A percentile compares a stretch with the other conserved stretches of the same genome.
Evolutionary conservation across 2,329 filamentous ascomycete species (phyloP).

Genomic region (Camillea tinctor): DNA sequence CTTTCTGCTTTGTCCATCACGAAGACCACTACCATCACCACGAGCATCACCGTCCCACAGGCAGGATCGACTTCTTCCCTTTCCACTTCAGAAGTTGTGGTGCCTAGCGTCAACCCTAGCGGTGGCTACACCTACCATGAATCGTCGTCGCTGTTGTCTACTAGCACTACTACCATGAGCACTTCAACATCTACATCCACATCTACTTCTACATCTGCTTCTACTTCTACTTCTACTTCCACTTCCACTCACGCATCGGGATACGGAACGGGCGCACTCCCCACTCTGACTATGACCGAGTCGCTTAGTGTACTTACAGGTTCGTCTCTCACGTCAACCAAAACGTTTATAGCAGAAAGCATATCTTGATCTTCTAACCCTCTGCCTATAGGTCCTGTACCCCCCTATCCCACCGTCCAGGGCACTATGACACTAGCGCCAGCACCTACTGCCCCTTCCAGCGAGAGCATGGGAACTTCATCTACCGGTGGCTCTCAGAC

Average conservation of each 20-base stretch:
- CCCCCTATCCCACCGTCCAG: neutral
- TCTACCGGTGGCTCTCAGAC: neutral
- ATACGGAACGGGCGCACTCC: too few relatives aligned
- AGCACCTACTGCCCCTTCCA: neutral
- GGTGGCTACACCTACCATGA: neutral
- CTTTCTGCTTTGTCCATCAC: neutral
- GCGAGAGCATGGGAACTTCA: neutral
- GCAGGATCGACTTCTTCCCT: neutral
- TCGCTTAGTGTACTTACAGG: neutral
- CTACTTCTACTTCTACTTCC: too few relatives aligned
- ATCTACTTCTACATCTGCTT: too few relatives aligned
- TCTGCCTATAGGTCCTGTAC: neutral
- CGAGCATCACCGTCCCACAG: neutral
- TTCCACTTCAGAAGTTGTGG: neutral
- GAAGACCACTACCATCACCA: neutral
- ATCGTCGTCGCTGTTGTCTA: neutral
- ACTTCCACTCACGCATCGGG: too few relatives aligned
- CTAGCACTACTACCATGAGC: neutral
- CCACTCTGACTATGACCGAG: neutral
- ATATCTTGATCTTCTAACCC: neutral
- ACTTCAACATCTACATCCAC: too few relatives aligned
- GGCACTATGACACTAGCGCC: neutral
- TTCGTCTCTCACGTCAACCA: neutral
- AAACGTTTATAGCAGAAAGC: neutral
- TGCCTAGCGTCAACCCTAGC: neutral